Base-by-base conservation (phyloP, 192 early-diverging fungal genomes). In the Umbelopsis isabellina region DNA sequence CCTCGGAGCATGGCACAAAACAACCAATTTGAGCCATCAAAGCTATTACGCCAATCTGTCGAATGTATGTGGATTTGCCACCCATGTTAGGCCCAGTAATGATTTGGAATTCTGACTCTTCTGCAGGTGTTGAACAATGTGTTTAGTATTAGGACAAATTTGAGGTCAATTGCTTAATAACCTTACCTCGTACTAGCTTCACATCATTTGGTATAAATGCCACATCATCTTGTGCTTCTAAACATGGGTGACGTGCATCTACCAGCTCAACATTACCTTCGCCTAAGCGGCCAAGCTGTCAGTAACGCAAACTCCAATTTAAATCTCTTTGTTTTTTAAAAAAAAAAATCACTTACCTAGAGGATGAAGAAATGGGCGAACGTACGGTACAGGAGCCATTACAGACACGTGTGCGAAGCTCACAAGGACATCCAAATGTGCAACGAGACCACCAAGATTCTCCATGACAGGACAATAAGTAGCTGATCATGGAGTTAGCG, bases 1-100 rank as follows among this genome's bases (percentile, higher is more conserved):
- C 95, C 25, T 86, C 87, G 6, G 85, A 79, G 71, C 94, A 96
- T 0, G 97, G 96, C 0, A 99, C 95, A 82, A 96, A 98, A 65
- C 92, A 95, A 1, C 96, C 97, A 37, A 91, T 85, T 69, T 98
- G 97, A 7, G 96, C 94, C 95, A 98, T 95, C 67, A 99, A 77
- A 6, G 92, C 88, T 69, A 96, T 92, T 18, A 96, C 92, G 46
- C 94, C 97, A 72, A 95, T 93, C 85, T 96, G 95, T 15, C 97
- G 86, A 69, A 97, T 97, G 76, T 95, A 99, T 0, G 97, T 99
- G 9, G 94, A 96, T 77, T 99, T 99, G 47, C 97, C 97, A 69
- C 96, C 95, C 97, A 99, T 99, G 80, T 99, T 99, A 16, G 97
- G 97, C 0, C 97, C 97, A 0, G 95, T 97, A 52, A 98, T 97